Conservation (phyloP, 768 basidiomycete species). For the Boletus fagicola region DNA sequence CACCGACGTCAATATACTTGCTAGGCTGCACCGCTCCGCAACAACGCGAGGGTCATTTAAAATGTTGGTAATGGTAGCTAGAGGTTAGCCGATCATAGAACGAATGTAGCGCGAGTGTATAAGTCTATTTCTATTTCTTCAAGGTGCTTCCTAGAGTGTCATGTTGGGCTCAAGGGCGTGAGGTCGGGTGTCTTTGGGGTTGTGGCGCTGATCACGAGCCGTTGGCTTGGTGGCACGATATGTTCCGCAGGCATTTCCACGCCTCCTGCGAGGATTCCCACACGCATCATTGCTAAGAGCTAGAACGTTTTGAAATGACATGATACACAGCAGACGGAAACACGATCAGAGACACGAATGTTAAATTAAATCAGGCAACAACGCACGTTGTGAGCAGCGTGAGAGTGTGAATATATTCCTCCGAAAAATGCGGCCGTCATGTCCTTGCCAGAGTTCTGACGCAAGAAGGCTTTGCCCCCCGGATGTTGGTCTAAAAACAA, state of each 20-base stretch:
- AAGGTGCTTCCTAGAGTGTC: neutral
- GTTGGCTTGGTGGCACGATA: constrained; percentile 46
- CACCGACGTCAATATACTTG: neutral
- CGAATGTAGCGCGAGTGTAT: constrained; percentile 9
- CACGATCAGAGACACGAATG: constrained; percentile 2
- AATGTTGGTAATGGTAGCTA: constrained; percentile 3
- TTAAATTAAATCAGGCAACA: neutral
- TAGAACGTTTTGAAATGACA: constrained; percentile 15
- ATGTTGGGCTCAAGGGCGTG: neutral
- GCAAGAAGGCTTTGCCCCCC: constrained; percentile 64
- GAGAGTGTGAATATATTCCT: constrained; percentile 78
- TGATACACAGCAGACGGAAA: neutral
- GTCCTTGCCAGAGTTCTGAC: constrained; percentile 69
- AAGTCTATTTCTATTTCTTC: neutral
- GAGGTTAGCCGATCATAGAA: constrained; percentile 10
- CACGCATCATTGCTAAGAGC: constrained; percentile 77
- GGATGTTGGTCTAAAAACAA: constrained; percentile 76
- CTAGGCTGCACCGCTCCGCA: neutral
- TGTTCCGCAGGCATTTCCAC: constrained; percentile 49
- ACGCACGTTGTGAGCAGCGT: constrained; percentile 76
- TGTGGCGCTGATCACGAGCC: constrained; percentile 32
- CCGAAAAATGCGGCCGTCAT: constrained; percentile 85
- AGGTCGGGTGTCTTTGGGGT: constrained; percentile 5
- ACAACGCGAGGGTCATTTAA: constrained; percentile 4
- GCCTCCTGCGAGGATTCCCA: constrained; percentile 64